Percentiles rank a stretch among this genome's conserved stretches.
phyloP scores from a whole-genome alignment of 1,284 basidiomycete species.

The Microbotryomycetes sp. region DNA sequence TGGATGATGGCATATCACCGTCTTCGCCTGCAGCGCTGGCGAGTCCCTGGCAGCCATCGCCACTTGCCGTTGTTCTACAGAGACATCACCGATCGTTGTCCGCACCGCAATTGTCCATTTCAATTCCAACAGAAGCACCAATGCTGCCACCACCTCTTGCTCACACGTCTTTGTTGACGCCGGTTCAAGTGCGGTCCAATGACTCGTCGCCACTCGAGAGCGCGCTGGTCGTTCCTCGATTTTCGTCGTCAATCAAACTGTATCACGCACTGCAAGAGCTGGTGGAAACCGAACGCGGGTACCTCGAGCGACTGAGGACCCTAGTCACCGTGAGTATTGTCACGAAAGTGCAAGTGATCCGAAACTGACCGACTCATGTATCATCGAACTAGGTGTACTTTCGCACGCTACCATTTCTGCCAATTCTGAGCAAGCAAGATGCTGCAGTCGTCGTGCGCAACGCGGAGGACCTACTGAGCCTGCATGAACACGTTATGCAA shows the following conservation, averaged over 20 bases:
- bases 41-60: too few relatives aligned
- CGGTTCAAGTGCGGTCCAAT: background rate
- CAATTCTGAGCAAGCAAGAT: slow-evolving; percentile 41
- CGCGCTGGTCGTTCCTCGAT: too few relatives aligned
- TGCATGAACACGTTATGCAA: slow-evolving; percentile 61
- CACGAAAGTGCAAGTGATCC: slow-evolving; percentile 20
- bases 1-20: background rate
- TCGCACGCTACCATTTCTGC: slow-evolving; percentile 45
- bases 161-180: background rate
- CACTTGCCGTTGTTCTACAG: background rate
- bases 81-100: background rate
- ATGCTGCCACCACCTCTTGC: background rate
- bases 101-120: slow-evolving; percentile 1
- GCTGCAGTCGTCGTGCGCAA: slow-evolving; percentile 57
- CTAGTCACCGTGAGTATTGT: slow-evolving; percentile 59
- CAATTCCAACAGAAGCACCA: background rate
- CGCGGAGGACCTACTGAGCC: slow-evolving; percentile 60
- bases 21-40: too few relatives aligned
- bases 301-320: slow-evolving; percentile 65
- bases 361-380: background rate
- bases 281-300: slow-evolving; percentile 71
- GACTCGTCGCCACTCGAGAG: too few relatives aligned
- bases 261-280: slow-evolving; percentile 71
- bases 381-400: slow-evolving; percentile 44
- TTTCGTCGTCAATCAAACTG: slow-evolving; percentile 9